phyloP scores from a whole-genome alignment of 2,329 filamentous ascomycete species.

The Botrytis porri region DNA sequence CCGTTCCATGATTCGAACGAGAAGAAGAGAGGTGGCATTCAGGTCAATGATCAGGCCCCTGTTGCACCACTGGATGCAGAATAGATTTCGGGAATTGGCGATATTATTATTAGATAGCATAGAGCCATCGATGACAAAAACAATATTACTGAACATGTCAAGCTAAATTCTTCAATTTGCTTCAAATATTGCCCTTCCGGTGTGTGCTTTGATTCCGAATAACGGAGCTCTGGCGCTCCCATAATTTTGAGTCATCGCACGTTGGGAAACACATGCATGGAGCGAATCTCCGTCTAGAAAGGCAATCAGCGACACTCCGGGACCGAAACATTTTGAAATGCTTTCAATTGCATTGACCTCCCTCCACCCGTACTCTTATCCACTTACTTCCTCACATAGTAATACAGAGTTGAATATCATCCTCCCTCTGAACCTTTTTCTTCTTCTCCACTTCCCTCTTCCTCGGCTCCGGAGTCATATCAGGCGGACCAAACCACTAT shows the following conservation, averaged over 20 bases:
- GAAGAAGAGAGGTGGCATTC: slow-evolving; percentile 85
- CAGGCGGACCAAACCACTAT: slow-evolving; percentile 19
- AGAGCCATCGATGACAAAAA: not conserved
- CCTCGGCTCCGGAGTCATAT: not conserved
- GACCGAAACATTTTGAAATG: not conserved
- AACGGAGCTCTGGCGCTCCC: not conserved
- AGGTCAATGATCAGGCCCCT: slow-evolving; percentile 77
- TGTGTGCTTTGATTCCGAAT: not conserved
- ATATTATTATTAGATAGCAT: slow-evolving; percentile 16
- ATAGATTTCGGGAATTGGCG: slow-evolving; percentile 41
- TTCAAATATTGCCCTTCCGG: not conserved
- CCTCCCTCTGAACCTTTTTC: not conserved
- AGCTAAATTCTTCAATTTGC: not conserved
- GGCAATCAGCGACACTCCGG: not conserved
- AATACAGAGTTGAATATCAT: slow-evolving; percentile 3
- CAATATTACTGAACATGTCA: no score
- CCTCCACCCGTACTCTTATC: not conserved
- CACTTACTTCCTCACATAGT: slow-evolving; percentile 1
- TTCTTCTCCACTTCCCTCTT: not conserved
- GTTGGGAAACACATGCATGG: not conserved
- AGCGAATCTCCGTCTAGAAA: not conserved
- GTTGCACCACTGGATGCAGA: slow-evolving; percentile 75
- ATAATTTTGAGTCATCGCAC: not conserved
- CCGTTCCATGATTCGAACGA: slow-evolving; percentile 78
- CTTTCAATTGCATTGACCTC: not conserved